A percentile compares a stretch with the other conserved stretches of the same genome.
Evolutionary conservation across 305 asterid genomes (phyloP).

Genomic region (Withania somnifera): DNA sequence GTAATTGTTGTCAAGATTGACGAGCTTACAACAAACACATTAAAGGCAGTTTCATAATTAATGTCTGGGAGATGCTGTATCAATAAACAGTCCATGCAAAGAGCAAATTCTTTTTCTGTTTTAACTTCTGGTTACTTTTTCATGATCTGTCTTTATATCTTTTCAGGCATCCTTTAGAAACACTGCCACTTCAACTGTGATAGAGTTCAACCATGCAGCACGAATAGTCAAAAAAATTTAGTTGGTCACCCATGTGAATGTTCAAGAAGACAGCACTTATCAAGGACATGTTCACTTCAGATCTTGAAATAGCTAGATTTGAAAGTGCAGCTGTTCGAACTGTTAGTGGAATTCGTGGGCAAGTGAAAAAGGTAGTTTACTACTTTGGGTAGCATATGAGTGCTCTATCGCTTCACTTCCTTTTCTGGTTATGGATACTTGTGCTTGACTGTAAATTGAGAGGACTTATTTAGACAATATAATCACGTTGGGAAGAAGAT

Average conservation of each 20-base stretch:
- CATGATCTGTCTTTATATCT: not conserved
- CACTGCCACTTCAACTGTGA: conserved; percentile 79
- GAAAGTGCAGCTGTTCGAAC: conserved; percentile 92
- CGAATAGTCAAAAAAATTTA: conserved; percentile 79
- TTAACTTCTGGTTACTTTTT: not conserved
- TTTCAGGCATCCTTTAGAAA: conserved; percentile 85
- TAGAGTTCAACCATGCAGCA: conserved; percentile 91
- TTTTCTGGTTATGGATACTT: not conserved
- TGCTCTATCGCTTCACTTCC: not conserved
- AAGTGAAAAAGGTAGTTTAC: conserved; percentile 78
- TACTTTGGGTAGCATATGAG: not conserved
- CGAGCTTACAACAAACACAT: no score
- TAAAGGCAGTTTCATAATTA: not conserved
- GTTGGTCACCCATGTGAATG: conserved; percentile 82
- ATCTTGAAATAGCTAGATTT: conserved; percentile 95
- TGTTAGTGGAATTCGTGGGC: conserved; percentile 96
- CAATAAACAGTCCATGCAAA: not conserved
- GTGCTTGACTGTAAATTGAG: not conserved
- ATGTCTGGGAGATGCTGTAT: not conserved
- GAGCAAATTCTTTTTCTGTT: not conserved
- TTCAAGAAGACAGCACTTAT: conserved; percentile 93
- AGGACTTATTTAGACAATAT: not conserved
- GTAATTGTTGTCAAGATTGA: no score
- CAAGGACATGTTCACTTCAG: conserved; percentile 93
- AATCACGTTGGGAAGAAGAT: not conserved